phyloP scores from a whole-genome alignment of 306 rosid genomes.

The Phaseolus lunatus region DNA sequence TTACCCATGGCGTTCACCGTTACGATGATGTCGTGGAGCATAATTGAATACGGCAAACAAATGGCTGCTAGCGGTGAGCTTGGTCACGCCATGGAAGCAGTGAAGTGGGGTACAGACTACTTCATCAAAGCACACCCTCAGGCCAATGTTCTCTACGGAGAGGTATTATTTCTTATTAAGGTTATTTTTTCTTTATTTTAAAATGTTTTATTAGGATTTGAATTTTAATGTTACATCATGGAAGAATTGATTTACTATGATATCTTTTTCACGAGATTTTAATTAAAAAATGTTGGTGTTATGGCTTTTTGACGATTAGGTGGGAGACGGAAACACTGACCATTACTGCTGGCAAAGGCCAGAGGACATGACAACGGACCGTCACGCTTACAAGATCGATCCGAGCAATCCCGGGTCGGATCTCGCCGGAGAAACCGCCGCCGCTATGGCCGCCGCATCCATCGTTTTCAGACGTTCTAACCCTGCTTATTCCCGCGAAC shows the following conservation, averaged over 20 bases:
- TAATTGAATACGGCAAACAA: conserved; percentile 85
- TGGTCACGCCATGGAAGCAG: conserved; percentile 86
- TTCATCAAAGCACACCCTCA: conserved; percentile 93
- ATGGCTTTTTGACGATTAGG: conserved; percentile 58
- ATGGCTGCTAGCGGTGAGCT: conserved; percentile 85
- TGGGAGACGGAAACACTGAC: conserved; percentile 95
- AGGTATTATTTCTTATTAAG: conserved; percentile 53
- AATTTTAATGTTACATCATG: background rate
- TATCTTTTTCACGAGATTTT: background rate
- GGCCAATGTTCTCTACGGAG: conserved; percentile 90
- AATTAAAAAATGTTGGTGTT: conserved; percentile 33
- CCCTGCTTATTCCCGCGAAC: conserved; percentile 76
- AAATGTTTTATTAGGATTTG: conserved; percentile 1
- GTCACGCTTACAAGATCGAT: conserved; percentile 85
- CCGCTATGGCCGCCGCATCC: conserved; percentile 99
- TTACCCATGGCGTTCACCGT: conserved; percentile 96
- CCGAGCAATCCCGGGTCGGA: conserved; percentile 97
- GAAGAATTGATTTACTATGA: background rate
- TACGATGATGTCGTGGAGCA: conserved; percentile 98
- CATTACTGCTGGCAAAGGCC: conserved; percentile 99
- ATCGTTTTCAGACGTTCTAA: conserved; percentile 85
- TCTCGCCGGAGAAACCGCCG: conserved; percentile 98
- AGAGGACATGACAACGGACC: conserved; percentile 99
- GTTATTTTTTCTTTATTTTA: background rate
- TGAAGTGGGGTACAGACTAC: conserved; percentile 96